phyloP scores from a whole-genome alignment of 768 basidiomycete species.

The Boletellus ananiceps region DNA sequence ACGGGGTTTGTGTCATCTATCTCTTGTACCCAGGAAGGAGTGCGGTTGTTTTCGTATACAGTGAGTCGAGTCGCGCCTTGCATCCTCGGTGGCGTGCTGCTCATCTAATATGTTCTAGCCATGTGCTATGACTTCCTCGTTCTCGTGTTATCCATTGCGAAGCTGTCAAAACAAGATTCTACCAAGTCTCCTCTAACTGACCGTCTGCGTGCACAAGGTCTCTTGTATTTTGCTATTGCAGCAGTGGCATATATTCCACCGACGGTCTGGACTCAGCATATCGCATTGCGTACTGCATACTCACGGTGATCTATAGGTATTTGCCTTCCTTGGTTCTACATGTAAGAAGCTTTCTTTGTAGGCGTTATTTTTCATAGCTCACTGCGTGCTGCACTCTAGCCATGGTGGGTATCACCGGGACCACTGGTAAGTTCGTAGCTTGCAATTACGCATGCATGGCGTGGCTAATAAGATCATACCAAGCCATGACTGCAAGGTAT shows the following conservation, averaged over 20 bases:
- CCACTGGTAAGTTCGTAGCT: slow-evolving; percentile 3
- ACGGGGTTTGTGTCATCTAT: slow-evolving; percentile 2
- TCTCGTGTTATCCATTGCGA: slow-evolving; percentile 12
- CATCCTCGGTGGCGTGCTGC: neutral
- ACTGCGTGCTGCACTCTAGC: neutral
- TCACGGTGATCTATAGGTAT: slow-evolving; percentile 4
- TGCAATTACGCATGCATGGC: neutral
- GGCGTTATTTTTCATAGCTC: neutral
- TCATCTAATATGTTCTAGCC: slow-evolving; percentile 10
- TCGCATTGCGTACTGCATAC: neutral
- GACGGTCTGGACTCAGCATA: neutral
- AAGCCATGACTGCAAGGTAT: slow-evolving; percentile 17
- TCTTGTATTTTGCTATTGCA: slow-evolving; percentile 15
- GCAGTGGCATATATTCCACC: slow-evolving; percentile 10
- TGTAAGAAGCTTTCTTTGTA: slow-evolving; percentile 2
- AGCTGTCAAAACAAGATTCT: slow-evolving; percentile 11
- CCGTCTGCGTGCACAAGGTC: slow-evolving; percentile 14
- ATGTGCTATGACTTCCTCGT: slow-evolving; percentile 19
- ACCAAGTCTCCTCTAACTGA: slow-evolving; percentile 6
- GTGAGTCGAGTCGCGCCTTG: slow-evolving; percentile 10
- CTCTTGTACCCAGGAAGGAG: neutral
- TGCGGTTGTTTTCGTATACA: slow-evolving; percentile 12
- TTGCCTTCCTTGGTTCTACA: slow-evolving; percentile 4
- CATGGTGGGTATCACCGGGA: slow-evolving; percentile 6
- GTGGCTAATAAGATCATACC: neutral